Base-by-base conservation (phyloP, 2,329 filamentous ascomycete species). In the Fusarium pseudoanthophilum region DNA sequence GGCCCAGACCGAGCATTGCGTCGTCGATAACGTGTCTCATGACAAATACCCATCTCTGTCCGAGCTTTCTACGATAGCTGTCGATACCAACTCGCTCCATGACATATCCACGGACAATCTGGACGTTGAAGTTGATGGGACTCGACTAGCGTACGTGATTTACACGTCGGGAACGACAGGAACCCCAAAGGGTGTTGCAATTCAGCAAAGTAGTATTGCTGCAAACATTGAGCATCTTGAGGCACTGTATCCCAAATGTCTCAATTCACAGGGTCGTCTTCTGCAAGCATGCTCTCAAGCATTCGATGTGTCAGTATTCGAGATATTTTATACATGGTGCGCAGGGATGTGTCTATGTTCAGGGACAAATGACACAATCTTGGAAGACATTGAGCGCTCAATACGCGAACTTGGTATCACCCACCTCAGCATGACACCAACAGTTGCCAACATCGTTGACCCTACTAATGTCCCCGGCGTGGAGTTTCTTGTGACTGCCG, bases 281-380 rank as follows among this genome's bases (percentile, higher is more conserved):
- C 84, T 97, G 1, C 95, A 97, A 80, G 90, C 93, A 5, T 97
- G 93, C 78, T 95, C 93, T 1, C 93, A 95, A 78, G 92, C 92
- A 1, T 97, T 97, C 78, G 93, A 97, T 78, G 91, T 97, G 4
- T 97, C 94, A 1, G 92, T 97, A 0, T 97, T 97, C 78, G 95
- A 97, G 77, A 95, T 97, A 20, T 95, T 97, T 79, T 97, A 94
- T 76, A 86, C 94, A 1, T 97, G 94, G 92, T 88, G 89, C 52
- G 87, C 87, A 39, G 94, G 94, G 8, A 93, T 95, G 85, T 92
- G 92, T 68, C 85, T 97, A 18, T 97, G 93, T 78, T 89, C 92
- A 4, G 92, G 91, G 0, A 88, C 86, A 1, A 95, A 95, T 74
- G 92, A 96, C 75, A 87, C 89, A 4, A 82, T 97, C 1, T 94